Evolutionary conservation across 768 basidiomycete species (phyloP), one percentile per base, ranked within the genome.

Genomic region (Vishniacozyma victoriae): DNA sequence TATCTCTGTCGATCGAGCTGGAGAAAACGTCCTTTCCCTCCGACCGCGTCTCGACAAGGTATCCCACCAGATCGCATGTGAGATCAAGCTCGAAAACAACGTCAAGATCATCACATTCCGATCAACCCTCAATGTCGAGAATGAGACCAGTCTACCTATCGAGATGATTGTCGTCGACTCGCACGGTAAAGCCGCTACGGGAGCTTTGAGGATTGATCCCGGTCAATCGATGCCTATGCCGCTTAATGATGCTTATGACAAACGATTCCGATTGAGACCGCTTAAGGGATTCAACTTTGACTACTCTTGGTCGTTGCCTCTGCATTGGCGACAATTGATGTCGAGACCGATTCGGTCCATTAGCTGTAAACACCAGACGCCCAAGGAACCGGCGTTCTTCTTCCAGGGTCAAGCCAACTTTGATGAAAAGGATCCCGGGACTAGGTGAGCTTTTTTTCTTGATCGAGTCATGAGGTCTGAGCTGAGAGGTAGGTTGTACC

Each of bases 71-170:
- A 72, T 97, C 23, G 78, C 93, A 4, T 92, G 88, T 66, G 91
- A 93, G 57, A 82, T 99, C 54, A 82, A 80, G 48, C 83, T 99
- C 18, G 78, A 89, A 61, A 84, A 90, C 62, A 93, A 89, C 62
- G 85, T 92, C 64, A 99, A 99, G 75, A 74, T 92, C 46, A 86
- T 97, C 51, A 96, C 88, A 1, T 78, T 99, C 55, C 80, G 93
- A 35, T 97, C 95, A 1, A 89, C 87, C 0, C 90, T 90, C 69
- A 82, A 87, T 64, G 78, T 99, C 37, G 84, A 89, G 72, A 99
- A 99, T 70, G 73, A 82, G 48, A 93, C 92, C 0, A 76, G 93
- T 38, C 88, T 96, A 64, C 90, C 92, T 4, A 74, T 96, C 62
- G 95, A 99, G 70, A 72, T 97, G 57, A 87, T 87, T 60, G 73